These are phyloP conservation scores for Mucor lusitanicus DNA, from an alignment of 371 early-diverging fungal genomes.

Conservation along the genomic window DNA sequence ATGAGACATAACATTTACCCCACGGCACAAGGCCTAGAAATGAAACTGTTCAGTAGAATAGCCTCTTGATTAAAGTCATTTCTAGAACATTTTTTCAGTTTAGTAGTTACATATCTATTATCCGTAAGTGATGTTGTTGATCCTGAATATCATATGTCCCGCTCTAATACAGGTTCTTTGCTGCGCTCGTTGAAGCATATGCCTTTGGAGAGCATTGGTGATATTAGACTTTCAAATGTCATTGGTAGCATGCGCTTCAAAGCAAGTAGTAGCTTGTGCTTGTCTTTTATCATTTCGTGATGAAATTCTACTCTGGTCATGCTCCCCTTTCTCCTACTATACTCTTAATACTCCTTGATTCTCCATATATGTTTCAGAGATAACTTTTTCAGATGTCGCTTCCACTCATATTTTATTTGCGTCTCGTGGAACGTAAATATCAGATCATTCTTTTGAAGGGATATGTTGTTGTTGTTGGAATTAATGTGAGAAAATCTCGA, in stretches of 20 bases:
- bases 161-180: not conserved
- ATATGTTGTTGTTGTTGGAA: not conserved
- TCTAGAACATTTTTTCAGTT: not conserved
- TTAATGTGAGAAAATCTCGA: conserved; percentile 9
- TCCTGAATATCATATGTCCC: not conserved
- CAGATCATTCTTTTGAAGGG: conserved; percentile 3
- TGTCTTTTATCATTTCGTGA: not conserved
- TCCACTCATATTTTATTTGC: not conserved
- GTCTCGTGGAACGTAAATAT: conserved; percentile 13
- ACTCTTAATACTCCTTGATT: not conserved
- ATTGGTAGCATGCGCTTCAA: not conserved
- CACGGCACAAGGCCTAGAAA: not conserved
- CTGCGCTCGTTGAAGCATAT: not conserved
- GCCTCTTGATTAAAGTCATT: not conserved
- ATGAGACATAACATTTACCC: not conserved
- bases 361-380: not conserved
- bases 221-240: not conserved
- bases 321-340: not conserved
- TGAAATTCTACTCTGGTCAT: not conserved
- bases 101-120: not conserved
- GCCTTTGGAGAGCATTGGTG: not conserved
- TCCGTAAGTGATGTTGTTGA: not conserved
- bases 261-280: not conserved
- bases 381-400: not conserved
- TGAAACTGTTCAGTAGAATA: not conserved